Base-by-base conservation (phyloP, 129 eudicot species). In the Cynara cardunculus region DNA sequence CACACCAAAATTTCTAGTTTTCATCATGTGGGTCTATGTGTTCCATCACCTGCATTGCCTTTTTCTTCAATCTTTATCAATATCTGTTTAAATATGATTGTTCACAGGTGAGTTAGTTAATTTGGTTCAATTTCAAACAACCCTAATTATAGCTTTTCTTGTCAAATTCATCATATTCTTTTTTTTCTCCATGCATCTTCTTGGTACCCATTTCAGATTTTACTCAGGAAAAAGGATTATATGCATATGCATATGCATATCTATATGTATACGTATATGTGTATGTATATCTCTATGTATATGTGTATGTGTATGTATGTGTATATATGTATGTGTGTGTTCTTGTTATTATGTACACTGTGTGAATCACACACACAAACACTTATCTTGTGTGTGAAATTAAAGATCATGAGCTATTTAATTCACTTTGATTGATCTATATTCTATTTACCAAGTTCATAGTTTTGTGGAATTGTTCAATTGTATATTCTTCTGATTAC, bases 91-190 rank as follows among this genome's bases (percentile, higher is more conserved):
- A 49, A 19, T 76, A 82, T 76, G 77, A 72, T 34, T 28, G 27
- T 81, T 81, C 78, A 59, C 69, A 72, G 78, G 84, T 19, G 56
- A 71, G 71, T 70, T 78, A 13, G 1, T 41, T 41, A 41, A 10
- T 41, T 41, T 70, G 37, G 30, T 79, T 49, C 82, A 46, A 5
- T 19, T 78, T 69, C 21, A 16, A 78, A 69, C 13, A 78, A 18
- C 31, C 30, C 9, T 73, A 73, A 73, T 37, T 59, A 65, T 7
- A 6, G 0, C 25, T 80, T 79, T 53, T 56, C 22, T 72, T 37
- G 11, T 34, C 25, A 56, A 62, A 4, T 71, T 75, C 49, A 77
- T 25, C 19, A 5, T 18, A 6, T 12, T 61, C 1, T 9, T 21
- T 6, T 7, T 53, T 61, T 61, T 19, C 11, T 21, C 13, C 68